Evolutionary conservation across 441 rosid species (phyloP).

Genomic region (Populus hybrid): DNA sequence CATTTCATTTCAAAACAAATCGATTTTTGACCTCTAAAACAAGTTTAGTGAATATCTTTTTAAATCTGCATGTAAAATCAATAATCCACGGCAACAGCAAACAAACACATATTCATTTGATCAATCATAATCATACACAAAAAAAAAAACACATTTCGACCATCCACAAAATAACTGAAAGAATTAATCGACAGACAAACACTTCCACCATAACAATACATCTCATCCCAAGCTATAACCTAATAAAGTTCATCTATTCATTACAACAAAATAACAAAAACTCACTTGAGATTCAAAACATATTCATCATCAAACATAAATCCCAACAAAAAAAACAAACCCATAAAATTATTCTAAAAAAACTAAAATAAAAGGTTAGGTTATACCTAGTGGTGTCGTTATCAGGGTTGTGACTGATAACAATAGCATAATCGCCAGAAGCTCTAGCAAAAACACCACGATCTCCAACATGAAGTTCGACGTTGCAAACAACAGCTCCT

Average conservation of each 20-base stretch:
- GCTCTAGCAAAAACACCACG: slow-evolving; percentile 67
- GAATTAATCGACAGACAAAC: no score
- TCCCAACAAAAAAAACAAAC: neutral
- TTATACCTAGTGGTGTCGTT: slow-evolving; percentile 61
- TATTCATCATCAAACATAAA: neutral
- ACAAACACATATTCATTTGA: no score
- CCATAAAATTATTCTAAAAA: neutral
- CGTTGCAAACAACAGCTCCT: slow-evolving; percentile 74
- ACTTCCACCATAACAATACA: no score
- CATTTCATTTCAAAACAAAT: neutral
- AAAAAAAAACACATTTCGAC: no score
- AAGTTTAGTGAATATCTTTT: no score
- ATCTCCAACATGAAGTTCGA: slow-evolving; percentile 76
- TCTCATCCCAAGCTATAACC: neutral
- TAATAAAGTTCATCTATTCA: neutral
- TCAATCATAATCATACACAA: no score
- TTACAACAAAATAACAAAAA: neutral
- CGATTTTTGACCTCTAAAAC: neutral
- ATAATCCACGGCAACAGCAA: neutral
- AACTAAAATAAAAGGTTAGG: neutral
- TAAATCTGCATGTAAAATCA: neutral
- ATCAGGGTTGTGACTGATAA: slow-evolving; percentile 71
- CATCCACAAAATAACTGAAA: no score
- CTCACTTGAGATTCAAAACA: neutral
- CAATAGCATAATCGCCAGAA: slow-evolving; percentile 72